Conservation (phyloP, 768 basidiomycete genomes). For the Tulasnella sp. region DNA sequence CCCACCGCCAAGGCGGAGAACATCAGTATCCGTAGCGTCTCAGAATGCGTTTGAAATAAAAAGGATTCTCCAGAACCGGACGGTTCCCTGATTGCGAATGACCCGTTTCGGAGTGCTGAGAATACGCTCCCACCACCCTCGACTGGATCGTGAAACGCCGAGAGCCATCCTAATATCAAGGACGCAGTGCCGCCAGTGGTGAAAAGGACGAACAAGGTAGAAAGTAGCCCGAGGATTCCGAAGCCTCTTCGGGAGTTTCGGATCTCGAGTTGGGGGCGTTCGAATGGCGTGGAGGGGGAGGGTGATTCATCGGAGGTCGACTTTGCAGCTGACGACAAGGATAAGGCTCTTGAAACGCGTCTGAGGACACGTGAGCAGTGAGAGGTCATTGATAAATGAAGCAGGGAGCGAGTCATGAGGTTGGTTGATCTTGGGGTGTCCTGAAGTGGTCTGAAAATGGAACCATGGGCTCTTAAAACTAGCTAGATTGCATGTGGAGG, state of each 20-base stretch:
- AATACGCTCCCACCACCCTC: background rate
- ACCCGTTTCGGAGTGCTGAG: background rate
- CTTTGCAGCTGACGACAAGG: background rate
- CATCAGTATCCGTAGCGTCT: background rate
- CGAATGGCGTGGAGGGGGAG: background rate
- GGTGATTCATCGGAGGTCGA: background rate
- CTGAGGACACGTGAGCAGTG: too few species aligned
- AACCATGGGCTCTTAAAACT: too few species aligned
- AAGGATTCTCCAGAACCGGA: background rate
- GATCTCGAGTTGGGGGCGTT: background rate
- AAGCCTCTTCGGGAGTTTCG: background rate
- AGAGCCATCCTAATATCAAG: background rate
- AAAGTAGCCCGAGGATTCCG: background rate
- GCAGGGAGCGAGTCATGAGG: too few species aligned
- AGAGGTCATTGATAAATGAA: too few species aligned
- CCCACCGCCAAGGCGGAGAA: background rate
- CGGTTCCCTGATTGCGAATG: background rate
- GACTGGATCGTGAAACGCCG: background rate
- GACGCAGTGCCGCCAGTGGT: background rate
- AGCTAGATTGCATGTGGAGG: too few species aligned
- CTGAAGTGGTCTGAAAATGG: too few species aligned
- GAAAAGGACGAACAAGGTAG: background rate
- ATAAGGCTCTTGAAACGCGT: background rate
- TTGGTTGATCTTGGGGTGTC: too few species aligned
- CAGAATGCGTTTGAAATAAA: background rate